Evolutionary conservation across 495 filamentous ascomycete species (phyloP).

Genomic region (Penicillium subrubescens): DNA sequence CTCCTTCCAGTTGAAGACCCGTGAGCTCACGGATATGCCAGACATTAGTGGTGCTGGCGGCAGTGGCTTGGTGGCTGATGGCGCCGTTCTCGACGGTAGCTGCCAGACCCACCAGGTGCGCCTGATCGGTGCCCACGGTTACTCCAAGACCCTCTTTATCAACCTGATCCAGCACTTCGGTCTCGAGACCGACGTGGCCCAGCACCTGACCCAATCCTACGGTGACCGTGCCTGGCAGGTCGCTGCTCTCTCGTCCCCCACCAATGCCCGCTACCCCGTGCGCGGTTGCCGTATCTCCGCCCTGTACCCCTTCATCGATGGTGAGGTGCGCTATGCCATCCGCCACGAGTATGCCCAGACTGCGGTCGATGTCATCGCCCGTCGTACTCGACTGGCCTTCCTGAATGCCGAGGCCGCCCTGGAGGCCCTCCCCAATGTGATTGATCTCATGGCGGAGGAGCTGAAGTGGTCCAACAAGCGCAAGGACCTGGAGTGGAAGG

Average conservation of each 20-base stretch:
- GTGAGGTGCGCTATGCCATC: conserved; percentile 89
- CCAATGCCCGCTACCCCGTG: conserved; percentile 82
- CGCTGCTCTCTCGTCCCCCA: conserved; percentile 79
- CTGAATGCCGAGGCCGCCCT: conserved; percentile 94
- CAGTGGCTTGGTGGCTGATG: conserved; percentile 64
- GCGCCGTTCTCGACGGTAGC: conserved; percentile 73
- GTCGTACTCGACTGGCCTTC: conserved; percentile 87
- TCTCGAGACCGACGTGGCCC: conserved; percentile 91
- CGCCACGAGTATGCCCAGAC: conserved; percentile 94
- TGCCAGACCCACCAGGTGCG: conserved; percentile 93
- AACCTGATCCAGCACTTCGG: conserved; percentile 97
- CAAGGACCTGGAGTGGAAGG: conserved; percentile 83
- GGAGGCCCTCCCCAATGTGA: conserved; percentile 83
- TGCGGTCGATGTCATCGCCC: conserved; percentile 85
- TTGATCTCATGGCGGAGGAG: conserved; percentile 92
- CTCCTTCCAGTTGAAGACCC: conserved; percentile 69
- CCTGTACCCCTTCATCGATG: conserved; percentile 95
- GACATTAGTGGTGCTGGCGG: conserved; percentile 76
- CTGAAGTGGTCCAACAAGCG: conserved; percentile 76
- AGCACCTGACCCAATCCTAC: conserved; percentile 86
- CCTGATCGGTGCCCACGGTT: conserved; percentile 91
- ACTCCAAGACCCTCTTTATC: conserved; percentile 94
- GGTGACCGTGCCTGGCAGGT: conserved; percentile 97
- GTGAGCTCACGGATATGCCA: conserved; percentile 60
- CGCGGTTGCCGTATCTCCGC: conserved; percentile 78